Percentiles rank a stretch among this genome's conserved stretches.
Conservation (phyloP, 768 basidiomycete species). For the Psilocybe subaeruginosa region DNA sequence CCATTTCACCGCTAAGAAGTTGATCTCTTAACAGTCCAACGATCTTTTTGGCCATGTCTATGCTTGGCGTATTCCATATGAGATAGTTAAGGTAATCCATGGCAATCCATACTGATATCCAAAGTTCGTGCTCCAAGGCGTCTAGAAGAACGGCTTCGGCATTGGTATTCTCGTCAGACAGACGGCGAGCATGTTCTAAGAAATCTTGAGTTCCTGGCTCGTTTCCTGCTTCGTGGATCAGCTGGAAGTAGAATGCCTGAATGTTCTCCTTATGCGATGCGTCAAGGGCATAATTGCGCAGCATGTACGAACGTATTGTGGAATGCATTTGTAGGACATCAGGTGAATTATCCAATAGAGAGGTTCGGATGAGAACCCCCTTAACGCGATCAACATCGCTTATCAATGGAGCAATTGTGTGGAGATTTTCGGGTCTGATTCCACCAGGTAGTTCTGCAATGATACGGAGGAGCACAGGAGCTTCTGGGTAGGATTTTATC, state of each 20-base stretch:
- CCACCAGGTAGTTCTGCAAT: conserved; percentile 11
- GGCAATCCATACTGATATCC: background rate
- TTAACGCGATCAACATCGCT: background rate
- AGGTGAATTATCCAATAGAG: conserved; percentile 1
- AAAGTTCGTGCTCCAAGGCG: background rate
- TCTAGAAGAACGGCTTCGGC: background rate
- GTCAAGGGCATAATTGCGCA: conserved; percentile 5
- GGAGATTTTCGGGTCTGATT: conserved; percentile 5
- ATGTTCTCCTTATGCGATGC: background rate
- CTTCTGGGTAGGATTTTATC: background rate
- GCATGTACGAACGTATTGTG: conserved; percentile 10
- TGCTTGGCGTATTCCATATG: conserved; percentile 3
- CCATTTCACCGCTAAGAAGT: no score
- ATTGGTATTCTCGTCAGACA: background rate
- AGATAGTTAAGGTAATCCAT: conserved; percentile 11
- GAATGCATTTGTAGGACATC: conserved; percentile 9
- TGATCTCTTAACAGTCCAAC: background rate
- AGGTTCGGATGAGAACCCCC: background rate
- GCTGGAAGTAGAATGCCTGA: background rate
- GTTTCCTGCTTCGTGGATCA: background rate
- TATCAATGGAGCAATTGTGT: conserved; percentile 1
- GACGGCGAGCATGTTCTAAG: background rate
- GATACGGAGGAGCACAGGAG: conserved; percentile 9
- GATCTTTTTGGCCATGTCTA: conserved; percentile 3
- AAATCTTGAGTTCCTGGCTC: background rate